phyloP scores from a whole-genome alignment of 106 monocot species.

The Alisma plantagoaquatica region DNA sequence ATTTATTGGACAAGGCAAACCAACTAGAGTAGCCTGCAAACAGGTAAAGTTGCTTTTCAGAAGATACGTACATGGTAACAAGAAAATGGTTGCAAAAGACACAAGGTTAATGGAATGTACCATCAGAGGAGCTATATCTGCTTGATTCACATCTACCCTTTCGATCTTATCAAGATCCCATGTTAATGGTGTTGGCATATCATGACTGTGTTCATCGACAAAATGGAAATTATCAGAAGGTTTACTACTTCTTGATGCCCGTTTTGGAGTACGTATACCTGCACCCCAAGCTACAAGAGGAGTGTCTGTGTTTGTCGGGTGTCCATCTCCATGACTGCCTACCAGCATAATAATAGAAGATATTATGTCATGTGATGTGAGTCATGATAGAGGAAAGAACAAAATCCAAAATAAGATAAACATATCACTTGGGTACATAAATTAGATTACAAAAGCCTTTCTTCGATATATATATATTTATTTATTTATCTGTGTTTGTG shows the following conservation, averaged over 20 bases:
- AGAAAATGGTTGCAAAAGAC: too few relatives aligned
- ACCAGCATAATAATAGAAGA: constrained; percentile 12
- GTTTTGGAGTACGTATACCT: constrained; percentile 51
- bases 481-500: too few relatives aligned
- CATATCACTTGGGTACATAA: too few relatives aligned
- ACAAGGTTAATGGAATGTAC: constrained; percentile 14
- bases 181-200: constrained; percentile 51
- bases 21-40: constrained; percentile 78
- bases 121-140: constrained; percentile 93
- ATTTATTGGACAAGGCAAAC: constrained; percentile 87
- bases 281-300: constrained; percentile 96
- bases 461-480: too few relatives aligned
- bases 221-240: constrained; percentile 50
- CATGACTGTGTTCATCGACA: constrained; percentile 83
- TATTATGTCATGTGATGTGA: too few relatives aligned
- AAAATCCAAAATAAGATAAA: too few relatives aligned
- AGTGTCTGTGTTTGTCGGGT: constrained; percentile 84
- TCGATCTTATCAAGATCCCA: constrained; percentile 61
- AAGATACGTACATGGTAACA: too few relatives aligned
- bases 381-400: too few relatives aligned
- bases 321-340: constrained; percentile 99
- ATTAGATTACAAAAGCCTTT: too few relatives aligned
- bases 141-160: constrained; percentile 90
- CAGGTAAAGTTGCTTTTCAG: too few relatives aligned
- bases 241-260: constrained; percentile 22